A percentile compares a stretch with the other conserved stretches of the same genome.
Evolutionary conservation across 768 basidiomycete species (phyloP).

Genomic region (Daedaleopsis nitida): DNA sequence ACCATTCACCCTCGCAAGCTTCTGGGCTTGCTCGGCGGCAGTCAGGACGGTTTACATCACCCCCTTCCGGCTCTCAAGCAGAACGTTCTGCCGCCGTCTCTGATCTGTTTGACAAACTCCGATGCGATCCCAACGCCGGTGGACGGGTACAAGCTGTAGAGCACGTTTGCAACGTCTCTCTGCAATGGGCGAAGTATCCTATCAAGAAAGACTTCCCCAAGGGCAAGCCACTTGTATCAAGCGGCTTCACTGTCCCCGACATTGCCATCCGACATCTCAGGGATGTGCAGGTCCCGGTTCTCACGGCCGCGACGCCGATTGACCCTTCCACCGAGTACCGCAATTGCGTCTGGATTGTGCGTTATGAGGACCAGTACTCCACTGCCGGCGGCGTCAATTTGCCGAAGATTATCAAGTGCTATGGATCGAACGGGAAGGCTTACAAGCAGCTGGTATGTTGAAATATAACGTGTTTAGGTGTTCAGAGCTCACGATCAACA

Average conservation of each 20-base stretch:
- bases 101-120: conserved; percentile 58
- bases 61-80: conserved; percentile 42
- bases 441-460: conserved; percentile 80
- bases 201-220: conserved; percentile 38
- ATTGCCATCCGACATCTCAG: conserved; percentile 50
- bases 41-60: conserved; percentile 45
- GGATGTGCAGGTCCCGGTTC: conserved; percentile 74
- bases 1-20: conserved; percentile 24
- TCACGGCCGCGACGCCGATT: conserved; percentile 71
- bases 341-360: conserved; percentile 65
- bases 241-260: conserved; percentile 44
- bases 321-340: conserved; percentile 72
- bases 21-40: conserved; percentile 39
- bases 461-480: background rate
- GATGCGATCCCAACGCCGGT: conserved; percentile 39
- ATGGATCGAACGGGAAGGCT: conserved; percentile 61
- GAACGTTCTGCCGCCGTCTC: conserved; percentile 69
- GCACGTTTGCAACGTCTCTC: conserved; percentile 60
- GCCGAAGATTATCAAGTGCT: conserved; percentile 78
- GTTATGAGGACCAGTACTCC: conserved; percentile 59
- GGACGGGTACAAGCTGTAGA: conserved; percentile 56
- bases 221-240: conserved; percentile 23
- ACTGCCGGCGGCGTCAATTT: conserved; percentile 78
- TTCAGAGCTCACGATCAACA: conserved; percentile 31
- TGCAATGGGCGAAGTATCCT: conserved; percentile 72